A percentile compares a stretch with the other conserved stretches of the same genome.
Conservation (phyloP, 2,329 filamentous ascomycete genomes). For the Ilyonectria mors-panacis region DNA sequence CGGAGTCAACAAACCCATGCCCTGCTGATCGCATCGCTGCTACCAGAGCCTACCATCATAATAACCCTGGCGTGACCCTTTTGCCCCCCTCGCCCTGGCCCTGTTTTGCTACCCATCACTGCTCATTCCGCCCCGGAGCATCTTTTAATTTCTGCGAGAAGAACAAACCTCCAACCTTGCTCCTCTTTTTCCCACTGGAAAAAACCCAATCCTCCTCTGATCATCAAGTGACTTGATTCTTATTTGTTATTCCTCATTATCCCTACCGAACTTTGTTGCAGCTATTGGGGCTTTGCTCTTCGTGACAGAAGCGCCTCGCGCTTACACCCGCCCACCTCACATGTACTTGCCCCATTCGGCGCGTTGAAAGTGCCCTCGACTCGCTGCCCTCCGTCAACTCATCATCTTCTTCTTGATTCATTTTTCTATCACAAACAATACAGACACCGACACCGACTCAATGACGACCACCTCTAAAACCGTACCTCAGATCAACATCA, state of each 20-base stretch:
- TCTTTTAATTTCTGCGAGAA: conserved; percentile 40
- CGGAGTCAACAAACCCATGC: conserved; percentile 28
- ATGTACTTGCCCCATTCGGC: conserved; percentile 44
- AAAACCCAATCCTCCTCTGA: not conserved
- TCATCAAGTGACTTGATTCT: conserved; percentile 26
- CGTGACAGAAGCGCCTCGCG: conserved; percentile 43
- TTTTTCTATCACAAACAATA: not conserved
- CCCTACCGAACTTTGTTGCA: conserved; percentile 12
- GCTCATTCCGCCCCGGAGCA: conserved; percentile 28
- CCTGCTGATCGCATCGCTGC: conserved; percentile 36
- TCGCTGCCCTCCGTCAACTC: conserved; percentile 18
- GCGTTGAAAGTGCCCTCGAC: conserved; percentile 36
- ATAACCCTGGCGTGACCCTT: conserved; percentile 40
- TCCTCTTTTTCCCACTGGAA: not conserved
- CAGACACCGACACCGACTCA: conserved; percentile 8
- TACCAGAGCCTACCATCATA: conserved; percentile 14
- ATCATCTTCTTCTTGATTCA: conserved; percentile 9
- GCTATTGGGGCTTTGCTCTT: conserved; percentile 38
- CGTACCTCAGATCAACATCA: conserved; percentile 45
- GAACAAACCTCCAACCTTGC: conserved; percentile 4
- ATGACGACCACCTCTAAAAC: conserved; percentile 32
- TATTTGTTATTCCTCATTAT: conserved; percentile 10
- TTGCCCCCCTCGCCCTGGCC: conserved; percentile 16
- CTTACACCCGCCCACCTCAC: conserved; percentile 41
- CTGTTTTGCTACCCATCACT: conserved; percentile 22